phyloP scores from a whole-genome alignment of 1,284 basidiomycete species.

The Tilletia indica region DNA sequence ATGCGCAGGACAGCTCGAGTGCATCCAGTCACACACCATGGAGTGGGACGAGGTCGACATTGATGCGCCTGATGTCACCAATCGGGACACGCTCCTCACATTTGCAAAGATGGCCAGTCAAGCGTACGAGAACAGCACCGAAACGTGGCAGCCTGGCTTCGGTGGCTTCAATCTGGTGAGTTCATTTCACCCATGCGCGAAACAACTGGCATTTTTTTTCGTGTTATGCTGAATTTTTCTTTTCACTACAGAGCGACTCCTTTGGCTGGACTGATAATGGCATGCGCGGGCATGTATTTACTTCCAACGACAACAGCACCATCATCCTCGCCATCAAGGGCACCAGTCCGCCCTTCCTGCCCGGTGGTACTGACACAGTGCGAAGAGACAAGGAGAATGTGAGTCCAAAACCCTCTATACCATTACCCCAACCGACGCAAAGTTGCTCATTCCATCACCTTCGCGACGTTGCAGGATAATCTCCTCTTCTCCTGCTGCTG shows the following conservation, averaged over 20 bases:
- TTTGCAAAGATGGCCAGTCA: conserved; percentile 94
- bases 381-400: conserved; percentile 87
- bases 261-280: conserved; percentile 93
- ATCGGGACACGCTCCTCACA: conserved; percentile 72
- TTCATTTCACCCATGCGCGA: no score
- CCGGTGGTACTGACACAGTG: conserved; percentile 73
- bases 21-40: background rate
- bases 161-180: conserved; percentile 48
- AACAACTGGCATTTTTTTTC: background rate
- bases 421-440: background rate
- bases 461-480: conserved; percentile 67
- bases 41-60: conserved; percentile 61
- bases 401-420: conserved; percentile 34
- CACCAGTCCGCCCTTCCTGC: conserved; percentile 76
- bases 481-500: conserved; percentile 98
- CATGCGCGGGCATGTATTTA: conserved; percentile 78
- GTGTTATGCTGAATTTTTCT: no score
- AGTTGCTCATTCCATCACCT: background rate
- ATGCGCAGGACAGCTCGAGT: conserved; percentile 7
- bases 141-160: conserved; percentile 28
- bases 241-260: conserved; percentile 63
- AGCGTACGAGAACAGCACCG: conserved; percentile 65
- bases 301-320: conserved; percentile 66
- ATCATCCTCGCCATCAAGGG: conserved; percentile 91
- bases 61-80: conserved; percentile 67